phyloP scores from a whole-genome alignment of 2,329 filamentous ascomycete species.

The Penicillium italicum region DNA sequence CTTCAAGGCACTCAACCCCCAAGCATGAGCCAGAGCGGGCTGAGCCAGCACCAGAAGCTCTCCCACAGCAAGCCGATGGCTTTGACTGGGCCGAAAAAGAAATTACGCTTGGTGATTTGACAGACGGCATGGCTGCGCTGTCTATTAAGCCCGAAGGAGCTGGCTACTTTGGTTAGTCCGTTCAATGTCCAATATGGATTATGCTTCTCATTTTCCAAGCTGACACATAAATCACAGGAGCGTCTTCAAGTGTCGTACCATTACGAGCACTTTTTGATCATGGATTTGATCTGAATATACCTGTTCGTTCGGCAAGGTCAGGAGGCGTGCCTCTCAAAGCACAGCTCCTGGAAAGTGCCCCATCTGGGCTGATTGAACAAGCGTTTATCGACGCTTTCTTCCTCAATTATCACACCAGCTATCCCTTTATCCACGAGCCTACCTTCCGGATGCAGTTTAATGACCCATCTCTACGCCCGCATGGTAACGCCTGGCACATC shows the following conservation, averaged over 20 bases:
- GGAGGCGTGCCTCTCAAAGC: constrained; percentile 36
- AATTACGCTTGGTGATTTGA: constrained; percentile 38
- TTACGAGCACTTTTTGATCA: constrained; percentile 39
- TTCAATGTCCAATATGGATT: not conserved
- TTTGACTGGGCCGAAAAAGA: constrained; percentile 42
- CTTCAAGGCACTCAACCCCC: constrained; percentile 39
- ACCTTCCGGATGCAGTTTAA: constrained; percentile 48
- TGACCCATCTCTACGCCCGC: constrained; percentile 43
- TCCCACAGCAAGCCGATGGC: constrained; percentile 39
- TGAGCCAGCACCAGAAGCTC: constrained; percentile 44
- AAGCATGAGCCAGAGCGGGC: constrained; percentile 34
- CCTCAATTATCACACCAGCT: constrained; percentile 45
- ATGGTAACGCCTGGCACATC: constrained; percentile 45
- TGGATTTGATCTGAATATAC: constrained; percentile 40
- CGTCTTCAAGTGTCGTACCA: constrained; percentile 41
- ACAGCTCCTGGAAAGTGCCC: constrained; percentile 38
- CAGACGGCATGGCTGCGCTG: constrained; percentile 42
- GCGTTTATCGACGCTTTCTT: constrained; percentile 48
- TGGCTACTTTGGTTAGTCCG: constrained; percentile 36
- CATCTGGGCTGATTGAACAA: constrained; percentile 39
- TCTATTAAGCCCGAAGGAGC: constrained; percentile 41
- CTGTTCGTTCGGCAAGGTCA: constrained; percentile 28
- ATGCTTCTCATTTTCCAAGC: not conserved
- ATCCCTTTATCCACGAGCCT: constrained; percentile 48
- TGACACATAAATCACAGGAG: constrained; percentile 21